These are phyloP conservation scores for Dalbergia cultrata DNA, from an alignment of 306 rosid genomes.

Conservation along the genomic window DNA sequence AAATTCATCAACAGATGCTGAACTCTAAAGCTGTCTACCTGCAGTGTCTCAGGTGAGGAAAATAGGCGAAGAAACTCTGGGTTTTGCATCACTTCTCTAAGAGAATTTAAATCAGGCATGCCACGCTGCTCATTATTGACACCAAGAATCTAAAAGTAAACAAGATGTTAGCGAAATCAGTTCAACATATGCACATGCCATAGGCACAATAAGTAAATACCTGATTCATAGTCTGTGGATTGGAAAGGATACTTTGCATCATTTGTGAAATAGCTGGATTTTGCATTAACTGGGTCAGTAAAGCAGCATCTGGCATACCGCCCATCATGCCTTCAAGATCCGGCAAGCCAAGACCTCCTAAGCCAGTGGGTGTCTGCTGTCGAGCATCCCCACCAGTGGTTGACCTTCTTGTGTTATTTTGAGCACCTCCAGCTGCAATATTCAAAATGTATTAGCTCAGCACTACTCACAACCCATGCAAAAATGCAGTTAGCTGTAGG, in stretches of 20 bases:
- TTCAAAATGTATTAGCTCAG: slow-evolving; percentile 36
- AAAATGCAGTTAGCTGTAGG: slow-evolving; percentile 28
- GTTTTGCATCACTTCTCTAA: slow-evolving; percentile 89
- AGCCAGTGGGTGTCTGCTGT: slow-evolving; percentile 64
- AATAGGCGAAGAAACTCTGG: slow-evolving; percentile 82
- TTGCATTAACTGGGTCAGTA: slow-evolving; percentile 76
- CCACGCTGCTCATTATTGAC: slow-evolving; percentile 71
- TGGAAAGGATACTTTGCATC: slow-evolving; percentile 87
- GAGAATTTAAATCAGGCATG: slow-evolving; percentile 75
- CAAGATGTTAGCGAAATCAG: slow-evolving; percentile 39
- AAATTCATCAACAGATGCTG: slow-evolving; percentile 35
- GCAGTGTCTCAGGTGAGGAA: slow-evolving; percentile 88
- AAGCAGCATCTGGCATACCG: slow-evolving; percentile 69
- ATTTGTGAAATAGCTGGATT: slow-evolving; percentile 88
- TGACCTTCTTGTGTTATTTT: slow-evolving; percentile 62
- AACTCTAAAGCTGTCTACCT: slow-evolving; percentile 60
- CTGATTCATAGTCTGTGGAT: slow-evolving; percentile 84
- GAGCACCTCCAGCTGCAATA: slow-evolving; percentile 68
- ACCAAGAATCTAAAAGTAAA: slow-evolving; percentile 65
- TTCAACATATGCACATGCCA: slow-evolving; percentile 38
- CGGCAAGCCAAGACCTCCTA: slow-evolving; percentile 72
- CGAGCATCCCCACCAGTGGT: slow-evolving; percentile 65
- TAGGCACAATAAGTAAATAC: slow-evolving; percentile 46
- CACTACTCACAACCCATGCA: slow-evolving; percentile 12
- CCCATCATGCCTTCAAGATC: slow-evolving; percentile 71